Percentiles rank a stretch among this genome's conserved stretches.
phyloP scores from a whole-genome alignment of 345 rosid species.

The Rhodamnia rubescens region DNA sequence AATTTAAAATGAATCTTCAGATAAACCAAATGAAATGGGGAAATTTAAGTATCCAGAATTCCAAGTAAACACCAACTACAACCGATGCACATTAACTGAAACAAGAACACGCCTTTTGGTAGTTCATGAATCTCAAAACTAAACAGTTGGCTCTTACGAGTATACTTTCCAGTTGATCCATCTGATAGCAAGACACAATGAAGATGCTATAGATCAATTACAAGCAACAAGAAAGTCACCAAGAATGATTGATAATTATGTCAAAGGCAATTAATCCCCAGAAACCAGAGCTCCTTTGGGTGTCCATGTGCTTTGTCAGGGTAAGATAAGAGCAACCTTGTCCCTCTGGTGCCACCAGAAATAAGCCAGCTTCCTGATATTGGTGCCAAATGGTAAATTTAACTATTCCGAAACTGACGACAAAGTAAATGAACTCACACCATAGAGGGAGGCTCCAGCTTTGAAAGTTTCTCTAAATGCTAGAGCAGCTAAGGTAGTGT shows the following conservation, averaged over 20 bases:
- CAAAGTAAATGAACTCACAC: slow-evolving; percentile 42
- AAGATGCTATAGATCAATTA: not conserved
- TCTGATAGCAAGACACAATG: not conserved
- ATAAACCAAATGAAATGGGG: not conserved
- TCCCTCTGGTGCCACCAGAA: not conserved
- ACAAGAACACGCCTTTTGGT: not conserved
- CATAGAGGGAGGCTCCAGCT: slow-evolving; percentile 91
- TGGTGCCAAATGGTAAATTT: not conserved
- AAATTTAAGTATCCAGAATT: not conserved
- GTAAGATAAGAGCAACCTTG: not conserved
- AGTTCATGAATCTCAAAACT: not conserved
- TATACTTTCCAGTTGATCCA: not conserved
- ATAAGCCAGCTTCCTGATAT: not conserved
- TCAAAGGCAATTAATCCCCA: not conserved
- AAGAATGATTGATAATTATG: not conserved
- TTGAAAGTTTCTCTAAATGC: slow-evolving; percentile 80
- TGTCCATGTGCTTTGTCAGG: not conserved
- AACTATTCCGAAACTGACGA: not conserved
- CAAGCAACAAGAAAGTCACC: not conserved
- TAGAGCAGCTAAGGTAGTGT: slow-evolving; percentile 87
- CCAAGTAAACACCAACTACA: not conserved
- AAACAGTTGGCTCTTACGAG: not conserved
- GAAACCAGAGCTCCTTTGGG: not conserved
- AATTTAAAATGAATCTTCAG: not conserved
- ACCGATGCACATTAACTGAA: not conserved